A percentile compares a stretch with the other conserved stretches of the same genome.
Evolutionary conservation across 768 basidiomycete genomes (phyloP).

Genomic region (Termitomyces sp.): DNA sequence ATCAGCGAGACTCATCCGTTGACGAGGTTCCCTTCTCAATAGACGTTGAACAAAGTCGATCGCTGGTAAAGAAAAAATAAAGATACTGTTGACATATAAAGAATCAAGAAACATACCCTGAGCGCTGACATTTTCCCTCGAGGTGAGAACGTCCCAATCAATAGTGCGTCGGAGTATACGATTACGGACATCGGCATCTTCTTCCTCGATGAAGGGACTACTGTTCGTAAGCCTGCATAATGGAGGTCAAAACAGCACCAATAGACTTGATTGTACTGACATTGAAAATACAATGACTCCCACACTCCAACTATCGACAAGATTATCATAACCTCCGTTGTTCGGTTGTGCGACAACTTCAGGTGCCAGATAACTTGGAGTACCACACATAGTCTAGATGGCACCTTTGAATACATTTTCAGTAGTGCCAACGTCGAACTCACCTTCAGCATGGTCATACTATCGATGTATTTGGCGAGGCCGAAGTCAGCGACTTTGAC

Average conservation of each 20-base stretch:
- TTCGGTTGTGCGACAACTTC: conserved; percentile 75
- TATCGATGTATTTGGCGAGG: conserved; percentile 86
- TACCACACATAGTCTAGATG: conserved; percentile 88
- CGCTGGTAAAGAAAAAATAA: conserved; percentile 28
- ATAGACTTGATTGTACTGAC: conserved; percentile 29
- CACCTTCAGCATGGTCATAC: conserved; percentile 70
- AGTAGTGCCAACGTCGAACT: conserved; percentile 15
- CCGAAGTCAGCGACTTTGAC: conserved; percentile 97
- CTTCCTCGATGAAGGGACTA: conserved; percentile 78
- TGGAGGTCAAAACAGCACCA: neutral
- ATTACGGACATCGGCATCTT: conserved; percentile 52
- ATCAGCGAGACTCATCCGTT: conserved; percentile 65
- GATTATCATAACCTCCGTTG: conserved; percentile 71
- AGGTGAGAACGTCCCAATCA: conserved; percentile 51
- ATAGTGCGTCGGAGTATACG: conserved; percentile 54
- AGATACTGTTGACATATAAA: neutral
- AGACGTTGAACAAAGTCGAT: conserved; percentile 62
- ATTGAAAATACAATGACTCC: conserved; percentile 93
- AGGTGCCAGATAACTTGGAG: conserved; percentile 89
- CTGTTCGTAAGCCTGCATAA: conserved; percentile 62
- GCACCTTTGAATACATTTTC: neutral
- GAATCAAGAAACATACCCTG: conserved; percentile 34
- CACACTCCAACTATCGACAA: conserved; percentile 95
- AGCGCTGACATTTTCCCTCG: conserved; percentile 31
- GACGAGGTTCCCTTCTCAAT: conserved; percentile 54